Evolutionary conservation across 2,329 filamentous ascomycete genomes (phyloP).

Genomic region (Macrophomina phaseolina): DNA sequence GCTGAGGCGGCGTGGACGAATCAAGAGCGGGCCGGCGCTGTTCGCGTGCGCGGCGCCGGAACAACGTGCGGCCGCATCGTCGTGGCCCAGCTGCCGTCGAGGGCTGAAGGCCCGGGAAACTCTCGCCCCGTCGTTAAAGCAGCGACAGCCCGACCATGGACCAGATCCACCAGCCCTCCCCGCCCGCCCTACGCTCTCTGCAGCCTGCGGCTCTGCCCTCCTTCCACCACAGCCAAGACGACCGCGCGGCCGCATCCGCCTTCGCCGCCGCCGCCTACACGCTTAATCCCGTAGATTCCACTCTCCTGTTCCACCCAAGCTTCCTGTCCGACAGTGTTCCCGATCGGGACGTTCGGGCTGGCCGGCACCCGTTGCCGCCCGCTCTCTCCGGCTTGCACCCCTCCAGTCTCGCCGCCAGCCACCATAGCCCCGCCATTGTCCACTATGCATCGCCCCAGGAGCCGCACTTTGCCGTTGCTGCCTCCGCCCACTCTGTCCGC

Average conservation of each 20-base stretch:
- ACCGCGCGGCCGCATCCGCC: conserved; percentile 5
- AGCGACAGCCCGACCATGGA: conserved; percentile 31
- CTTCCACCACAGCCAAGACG: conserved; percentile 37
- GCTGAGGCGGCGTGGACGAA: background rate
- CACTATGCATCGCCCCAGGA: conserved; percentile 30
- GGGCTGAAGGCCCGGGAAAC: background rate
- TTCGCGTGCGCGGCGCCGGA: conserved; percentile 47
- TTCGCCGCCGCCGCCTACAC: conserved; percentile 37
- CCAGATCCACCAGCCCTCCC: conserved; percentile 27
- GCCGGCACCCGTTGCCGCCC: conserved; percentile 42
- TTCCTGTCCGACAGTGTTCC: conserved; percentile 19
- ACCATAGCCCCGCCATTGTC: conserved; percentile 31
- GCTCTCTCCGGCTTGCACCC: conserved; percentile 33
- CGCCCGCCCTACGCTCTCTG: conserved; percentile 37
- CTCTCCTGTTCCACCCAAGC: conserved; percentile 15
- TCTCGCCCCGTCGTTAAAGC: conserved; percentile 33
- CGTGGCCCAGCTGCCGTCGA: background rate
- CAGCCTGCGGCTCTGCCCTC: conserved; percentile 37
- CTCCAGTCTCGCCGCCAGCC: conserved; percentile 33
- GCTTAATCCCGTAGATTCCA: conserved; percentile 47
- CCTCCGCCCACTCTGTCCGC: background rate
- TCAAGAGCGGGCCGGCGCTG: background rate
- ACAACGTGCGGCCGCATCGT: conserved; percentile 22
- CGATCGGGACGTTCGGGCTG: conserved; percentile 34
- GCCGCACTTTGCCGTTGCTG: background rate